Evolutionary conservation across 257 asterid species (phyloP).

Genomic region (Penstemon davidsonii): DNA sequence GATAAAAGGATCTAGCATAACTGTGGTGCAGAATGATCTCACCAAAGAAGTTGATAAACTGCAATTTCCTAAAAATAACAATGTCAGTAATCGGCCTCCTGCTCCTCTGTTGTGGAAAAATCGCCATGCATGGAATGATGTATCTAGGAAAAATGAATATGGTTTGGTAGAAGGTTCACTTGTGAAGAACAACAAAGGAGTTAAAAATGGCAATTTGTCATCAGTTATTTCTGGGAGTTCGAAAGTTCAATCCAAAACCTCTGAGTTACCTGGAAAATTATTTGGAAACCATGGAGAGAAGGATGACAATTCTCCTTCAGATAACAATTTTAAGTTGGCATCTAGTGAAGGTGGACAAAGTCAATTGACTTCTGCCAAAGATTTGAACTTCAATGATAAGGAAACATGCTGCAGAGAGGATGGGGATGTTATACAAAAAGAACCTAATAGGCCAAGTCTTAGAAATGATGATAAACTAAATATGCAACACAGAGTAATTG

Average conservation of each 20-base stretch:
- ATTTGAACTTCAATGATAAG: conserved; percentile 31
- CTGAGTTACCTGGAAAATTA: conserved; percentile 40
- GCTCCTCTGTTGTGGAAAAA: conserved; percentile 74
- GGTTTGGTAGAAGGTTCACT: conserved; percentile 42
- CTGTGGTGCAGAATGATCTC: conserved; percentile 48
- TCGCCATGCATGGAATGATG: conserved; percentile 61
- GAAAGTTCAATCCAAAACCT: conserved; percentile 37
- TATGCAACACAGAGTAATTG: conserved; percentile 36
- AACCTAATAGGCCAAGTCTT: conserved; percentile 22
- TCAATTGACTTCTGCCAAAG: conserved; percentile 38
- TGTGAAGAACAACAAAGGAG: conserved; percentile 45
- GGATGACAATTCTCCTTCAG: conserved; percentile 28
- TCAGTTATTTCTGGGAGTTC: conserved; percentile 57
- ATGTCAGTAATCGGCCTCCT: conserved; percentile 56
- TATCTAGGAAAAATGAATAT: conserved; percentile 49
- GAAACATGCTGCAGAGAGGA: conserved; percentile 39
- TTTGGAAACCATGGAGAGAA: conserved; percentile 36
- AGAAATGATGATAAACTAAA: conserved; percentile 35
- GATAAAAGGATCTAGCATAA: conserved; percentile 69
- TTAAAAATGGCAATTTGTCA: conserved; percentile 40
- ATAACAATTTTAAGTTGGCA: conserved; percentile 33
- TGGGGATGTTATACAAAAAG: conserved; percentile 34
- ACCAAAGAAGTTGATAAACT: conserved; percentile 55
- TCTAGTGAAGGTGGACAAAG: conserved; percentile 44
- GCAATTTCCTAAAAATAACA: conserved; percentile 52